A percentile compares a stretch with the other conserved stretches of the same genome.
Conservation (phyloP, 2,329 filamentous ascomycete genomes). For the Aureobasidium sp. region DNA sequence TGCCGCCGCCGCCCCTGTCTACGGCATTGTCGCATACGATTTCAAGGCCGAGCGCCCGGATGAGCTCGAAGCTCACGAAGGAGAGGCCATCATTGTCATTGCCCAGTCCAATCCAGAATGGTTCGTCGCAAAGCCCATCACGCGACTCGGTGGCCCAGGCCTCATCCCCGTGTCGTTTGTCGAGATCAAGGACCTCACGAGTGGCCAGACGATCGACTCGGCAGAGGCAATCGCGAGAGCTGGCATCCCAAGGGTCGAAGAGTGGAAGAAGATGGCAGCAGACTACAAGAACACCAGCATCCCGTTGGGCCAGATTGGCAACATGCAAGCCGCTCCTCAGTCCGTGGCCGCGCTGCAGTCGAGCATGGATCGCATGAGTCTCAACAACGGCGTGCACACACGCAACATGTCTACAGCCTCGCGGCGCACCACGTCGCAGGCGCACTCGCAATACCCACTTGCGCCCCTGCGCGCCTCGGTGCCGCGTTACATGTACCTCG, state of each 20-base stretch:
- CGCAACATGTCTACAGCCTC: slow-evolving; percentile 19
- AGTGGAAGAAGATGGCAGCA: slow-evolving; percentile 99
- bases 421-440: slow-evolving; percentile 29
- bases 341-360: slow-evolving; percentile 31
- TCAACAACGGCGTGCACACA: slow-evolving; percentile 36
- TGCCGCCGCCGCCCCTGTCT: slow-evolving; percentile 78
- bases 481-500: slow-evolving; percentile 87
- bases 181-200: slow-evolving; percentile 89
- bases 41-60: slow-evolving; percentile 94
- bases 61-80: slow-evolving; percentile 88
- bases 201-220: slow-evolving; percentile 77
- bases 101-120: slow-evolving; percentile 97
- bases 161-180: slow-evolving; percentile 95
- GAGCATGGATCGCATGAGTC: slow-evolving; percentile 68
- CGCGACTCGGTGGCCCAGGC: slow-evolving; percentile 86
- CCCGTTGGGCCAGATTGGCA: slow-evolving; percentile 73
- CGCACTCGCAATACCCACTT: slow-evolving; percentile 42
- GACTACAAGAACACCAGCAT: slow-evolving; percentile 99
- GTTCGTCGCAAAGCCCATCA: slow-evolving; percentile 99
- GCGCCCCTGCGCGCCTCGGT: slow-evolving; percentile 79
- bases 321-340: not conserved
- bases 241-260: slow-evolving; percentile 88
- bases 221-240: slow-evolving; percentile 79
- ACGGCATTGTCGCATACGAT: slow-evolving; percentile 94
- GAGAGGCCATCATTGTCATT: slow-evolving; percentile 96